Evolutionary conservation across 208 protist genomes (phyloP).

Genomic region (Willaertia magna): DNA sequence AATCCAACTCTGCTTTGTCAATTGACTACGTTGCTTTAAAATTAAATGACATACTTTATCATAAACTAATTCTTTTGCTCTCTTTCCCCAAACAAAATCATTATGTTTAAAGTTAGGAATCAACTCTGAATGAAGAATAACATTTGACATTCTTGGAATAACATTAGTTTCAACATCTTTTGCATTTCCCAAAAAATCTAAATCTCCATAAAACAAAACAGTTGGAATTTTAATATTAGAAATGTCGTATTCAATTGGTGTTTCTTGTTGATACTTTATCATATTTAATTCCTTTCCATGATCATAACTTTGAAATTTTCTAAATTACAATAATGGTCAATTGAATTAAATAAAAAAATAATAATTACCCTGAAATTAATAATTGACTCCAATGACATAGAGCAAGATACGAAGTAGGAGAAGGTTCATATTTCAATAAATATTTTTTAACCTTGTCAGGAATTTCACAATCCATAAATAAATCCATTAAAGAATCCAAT

Average conservation of each 20-base stretch:
- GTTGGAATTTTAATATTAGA: neutral
- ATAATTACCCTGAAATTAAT: neutral
- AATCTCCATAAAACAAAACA: neutral
- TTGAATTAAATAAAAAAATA: neutral
- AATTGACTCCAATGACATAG: neutral
- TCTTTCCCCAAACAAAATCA: neutral
- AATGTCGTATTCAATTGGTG: neutral
- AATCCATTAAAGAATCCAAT: neutral
- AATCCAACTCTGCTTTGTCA: too few species aligned
- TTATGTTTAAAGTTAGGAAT: neutral
- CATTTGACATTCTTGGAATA: neutral
- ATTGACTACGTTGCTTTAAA: too few species aligned
- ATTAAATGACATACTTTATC: too few species aligned
- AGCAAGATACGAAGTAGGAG: neutral
- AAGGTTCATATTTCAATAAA: neutral
- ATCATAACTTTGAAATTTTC: slow-evolving; percentile 43
- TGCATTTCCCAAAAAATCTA: neutral
- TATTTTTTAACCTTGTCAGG: neutral
- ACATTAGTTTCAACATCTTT: neutral
- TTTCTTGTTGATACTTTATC: slow-evolving; percentile 36
- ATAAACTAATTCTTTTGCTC: neutral
- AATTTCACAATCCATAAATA: neutral
- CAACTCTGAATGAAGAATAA: neutral
- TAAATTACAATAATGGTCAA: too few species aligned
- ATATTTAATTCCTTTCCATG: slow-evolving; percentile 81